Evolutionary conservation across 441 rosid species (phyloP), one percentile per base, ranked within the genome.

Genomic region (Populus tomentosa): DNA sequence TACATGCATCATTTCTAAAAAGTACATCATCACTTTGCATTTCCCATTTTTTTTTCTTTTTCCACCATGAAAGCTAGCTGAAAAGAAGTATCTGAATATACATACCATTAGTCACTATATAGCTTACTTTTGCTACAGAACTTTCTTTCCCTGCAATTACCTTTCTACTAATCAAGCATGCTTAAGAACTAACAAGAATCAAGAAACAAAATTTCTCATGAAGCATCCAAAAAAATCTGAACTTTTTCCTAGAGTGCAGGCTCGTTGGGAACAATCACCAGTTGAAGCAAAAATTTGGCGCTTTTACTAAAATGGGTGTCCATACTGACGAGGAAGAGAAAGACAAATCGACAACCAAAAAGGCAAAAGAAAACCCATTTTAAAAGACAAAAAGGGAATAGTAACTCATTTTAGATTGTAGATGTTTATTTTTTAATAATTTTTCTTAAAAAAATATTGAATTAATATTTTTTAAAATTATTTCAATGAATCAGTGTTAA

Each of bases 31-130:
- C 24, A 50, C 75, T 76, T 62, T 33, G 53, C 42, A 68, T 75
- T 66, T 13, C 21, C 80, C 80, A 73, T 59, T 30, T 75, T 33
- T 61, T 76, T 28, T 16, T 3, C 75, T 77, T 53, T 73, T 77
- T 65, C 73, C 74, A 61, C 80, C 78, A 72, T 69, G 40, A 73
- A 75, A 70, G 61, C 78, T 76, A 13, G 56, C 6, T 8, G 73
- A 77, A 76, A 83, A 69, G 78, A 62, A 67, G 82, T 70, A 74
- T 72, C 75, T 67, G 35, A 66, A 75, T 64, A 50, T 36, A 33
- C 75, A 62, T 50, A 21, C 77, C 72, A 80, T 70, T 69, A 38
- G 42, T n/a, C 8, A 35, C 38, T 42, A 1, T 24, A 16, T 11
- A 16, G 5, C 36, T 21, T 1, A 35, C 73, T 24, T 59, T 67